Conservation (phyloP, 202 grass and related monocot genomes). For the Thinopyrum obtusiflorum region DNA sequence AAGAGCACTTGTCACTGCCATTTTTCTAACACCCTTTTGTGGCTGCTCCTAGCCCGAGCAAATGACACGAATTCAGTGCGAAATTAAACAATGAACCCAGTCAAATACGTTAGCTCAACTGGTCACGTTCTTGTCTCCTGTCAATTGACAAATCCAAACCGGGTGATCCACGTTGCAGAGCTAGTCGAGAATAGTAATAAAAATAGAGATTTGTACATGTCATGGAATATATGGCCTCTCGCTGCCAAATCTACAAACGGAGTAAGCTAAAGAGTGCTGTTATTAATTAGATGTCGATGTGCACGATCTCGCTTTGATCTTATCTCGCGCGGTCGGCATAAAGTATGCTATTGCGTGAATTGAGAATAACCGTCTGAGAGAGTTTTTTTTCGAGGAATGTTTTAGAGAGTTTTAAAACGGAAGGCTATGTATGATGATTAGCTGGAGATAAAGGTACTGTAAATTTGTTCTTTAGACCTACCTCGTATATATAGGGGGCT, state of each 20-base stretch:
- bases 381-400: neutral
- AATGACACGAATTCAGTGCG: neutral
- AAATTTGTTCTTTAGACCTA: neutral
- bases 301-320: neutral
- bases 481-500: neutral
- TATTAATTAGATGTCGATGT: neutral
- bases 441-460: too few relatives aligned
- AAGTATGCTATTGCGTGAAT: neutral
- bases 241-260: neutral
- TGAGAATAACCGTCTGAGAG: neutral
- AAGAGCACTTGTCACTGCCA: neutral
- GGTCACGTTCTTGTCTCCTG: slow-evolving; percentile 18
- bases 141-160: slow-evolving; percentile 13
- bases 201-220: neutral
- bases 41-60: neutral
- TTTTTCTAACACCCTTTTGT: neutral
- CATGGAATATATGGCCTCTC: slow-evolving; percentile 11
- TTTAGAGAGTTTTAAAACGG: neutral
- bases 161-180: slow-evolving; percentile 3
- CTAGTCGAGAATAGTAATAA: neutral
- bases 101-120: neutral
- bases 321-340: neutral
- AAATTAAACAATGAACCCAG: neutral
- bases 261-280: neutral
- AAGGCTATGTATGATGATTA: neutral